These are phyloP conservation scores for Fusarium circinatum DNA, from an alignment of 2,329 filamentous ascomycete genomes.

Conservation along the genomic window DNA sequence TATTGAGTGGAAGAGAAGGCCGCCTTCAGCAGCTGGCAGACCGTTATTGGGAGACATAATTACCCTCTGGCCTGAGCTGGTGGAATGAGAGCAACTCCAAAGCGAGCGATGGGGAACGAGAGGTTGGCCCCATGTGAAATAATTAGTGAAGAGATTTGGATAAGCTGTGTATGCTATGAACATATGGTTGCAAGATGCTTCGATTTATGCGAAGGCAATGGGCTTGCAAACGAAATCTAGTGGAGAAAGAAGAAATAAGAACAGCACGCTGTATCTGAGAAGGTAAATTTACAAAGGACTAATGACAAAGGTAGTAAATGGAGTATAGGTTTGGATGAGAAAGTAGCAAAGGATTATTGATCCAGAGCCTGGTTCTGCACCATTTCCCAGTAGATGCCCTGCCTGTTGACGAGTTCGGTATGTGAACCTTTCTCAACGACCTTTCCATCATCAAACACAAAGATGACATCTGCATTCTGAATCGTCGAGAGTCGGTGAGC, in stretches of 20 bases:
- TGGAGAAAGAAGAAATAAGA: neutral
- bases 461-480: constrained; percentile 56
- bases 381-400: constrained; percentile 39
- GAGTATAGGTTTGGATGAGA: neutral
- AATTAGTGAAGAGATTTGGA: neutral
- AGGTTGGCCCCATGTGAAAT: neutral
- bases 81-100: neutral
- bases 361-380: constrained; percentile 38
- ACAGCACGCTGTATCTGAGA: neutral
- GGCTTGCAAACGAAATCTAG: neutral
- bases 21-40: constrained; percentile 25
- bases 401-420: constrained; percentile 29
- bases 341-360: neutral
- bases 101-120: too few species aligned
- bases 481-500: constrained; percentile 63
- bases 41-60: constrained; percentile 28
- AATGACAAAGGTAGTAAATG: fast-evolving
- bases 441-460: constrained; percentile 54
- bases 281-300: neutral
- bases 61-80: constrained; percentile 5
- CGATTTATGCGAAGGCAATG: neutral
- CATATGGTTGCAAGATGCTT: neutral
- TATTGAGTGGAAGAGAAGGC: constrained; percentile 28
- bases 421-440: constrained; percentile 57
- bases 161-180: neutral